Evolutionary conservation across 441 rosid genomes (phyloP).

Genomic region (Eutrema salsugineum): DNA sequence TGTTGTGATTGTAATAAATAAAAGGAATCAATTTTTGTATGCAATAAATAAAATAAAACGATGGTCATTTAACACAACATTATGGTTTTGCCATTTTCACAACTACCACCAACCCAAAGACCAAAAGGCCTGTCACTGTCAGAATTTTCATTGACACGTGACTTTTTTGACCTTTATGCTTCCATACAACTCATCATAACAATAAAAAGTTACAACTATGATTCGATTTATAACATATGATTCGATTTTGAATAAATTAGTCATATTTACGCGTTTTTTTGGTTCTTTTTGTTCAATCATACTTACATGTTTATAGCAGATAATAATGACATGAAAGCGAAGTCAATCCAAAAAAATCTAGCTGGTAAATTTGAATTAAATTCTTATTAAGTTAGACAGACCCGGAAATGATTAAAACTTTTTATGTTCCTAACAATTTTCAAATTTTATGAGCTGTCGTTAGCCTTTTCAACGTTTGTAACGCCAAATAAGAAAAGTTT

Average conservation of each 20-base stretch:
- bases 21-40: too few relatives aligned
- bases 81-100: conserved; percentile 4
- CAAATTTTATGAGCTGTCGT: conserved; percentile 13
- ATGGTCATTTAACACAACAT: not conserved
- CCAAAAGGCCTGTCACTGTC: conserved; percentile 14
- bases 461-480: not conserved
- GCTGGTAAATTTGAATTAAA: not conserved
- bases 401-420: not conserved
- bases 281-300: too few relatives aligned
- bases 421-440: not conserved
- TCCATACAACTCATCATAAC: conserved; percentile 11
- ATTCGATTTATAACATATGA: not conserved
- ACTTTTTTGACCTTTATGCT: conserved; percentile 11
- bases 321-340: conserved; percentile 5
- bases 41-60: not conserved
- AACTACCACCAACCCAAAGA: conserved; percentile 16
- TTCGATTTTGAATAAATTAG: not conserved
- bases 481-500: not conserved
- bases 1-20: too few relatives aligned
- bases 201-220: not conserved
- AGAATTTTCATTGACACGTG: conserved; percentile 15
- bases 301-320: not conserved
- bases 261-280: too few relatives aligned
- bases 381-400: not conserved
- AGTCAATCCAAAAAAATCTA: not conserved